A percentile compares a stretch with the other conserved stretches of the same genome.
Conservation (phyloP, 371 early-diverging fungal species). For the Mucor sp. region DNA sequence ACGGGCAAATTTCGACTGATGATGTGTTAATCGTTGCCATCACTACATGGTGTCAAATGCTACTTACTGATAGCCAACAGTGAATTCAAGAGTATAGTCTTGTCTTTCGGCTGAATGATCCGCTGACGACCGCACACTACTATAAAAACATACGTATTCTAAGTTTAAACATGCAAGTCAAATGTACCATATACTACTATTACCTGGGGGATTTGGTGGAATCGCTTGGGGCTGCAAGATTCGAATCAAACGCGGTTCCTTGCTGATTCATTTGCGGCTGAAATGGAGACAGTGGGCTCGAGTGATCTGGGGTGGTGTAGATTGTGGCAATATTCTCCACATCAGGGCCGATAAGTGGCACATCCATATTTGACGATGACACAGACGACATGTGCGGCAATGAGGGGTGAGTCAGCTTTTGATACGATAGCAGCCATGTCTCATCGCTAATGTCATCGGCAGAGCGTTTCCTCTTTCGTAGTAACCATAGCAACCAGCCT, state of each 20-base stretch:
- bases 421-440: conserved; percentile 48
- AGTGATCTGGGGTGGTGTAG: not conserved
- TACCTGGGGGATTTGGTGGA: not conserved
- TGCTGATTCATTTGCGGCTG: not conserved
- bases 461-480: conserved; percentile 22
- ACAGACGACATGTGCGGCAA: conserved; percentile 7
- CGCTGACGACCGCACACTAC: not conserved
- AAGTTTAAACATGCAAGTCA: not conserved
- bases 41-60: not conserved
- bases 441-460: conserved; percentile 34
- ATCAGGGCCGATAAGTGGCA: not conserved
- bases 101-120: not conserved
- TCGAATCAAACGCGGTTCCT: not conserved
- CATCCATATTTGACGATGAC: not conserved
- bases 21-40: not conserved
- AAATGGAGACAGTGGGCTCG: not conserved
- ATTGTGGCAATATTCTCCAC: not conserved
- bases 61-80: conserved; percentile 5
- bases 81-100: not conserved
- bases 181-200: not conserved
- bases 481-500: conserved; percentile 12
- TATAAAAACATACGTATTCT: not conserved
- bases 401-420: conserved; percentile 21
- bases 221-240: not conserved
- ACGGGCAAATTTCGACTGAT: conserved; percentile 54